Evolutionary conservation across 768 basidiomycete genomes (phyloP).

Genomic region (Steccherinum ochraceum): DNA sequence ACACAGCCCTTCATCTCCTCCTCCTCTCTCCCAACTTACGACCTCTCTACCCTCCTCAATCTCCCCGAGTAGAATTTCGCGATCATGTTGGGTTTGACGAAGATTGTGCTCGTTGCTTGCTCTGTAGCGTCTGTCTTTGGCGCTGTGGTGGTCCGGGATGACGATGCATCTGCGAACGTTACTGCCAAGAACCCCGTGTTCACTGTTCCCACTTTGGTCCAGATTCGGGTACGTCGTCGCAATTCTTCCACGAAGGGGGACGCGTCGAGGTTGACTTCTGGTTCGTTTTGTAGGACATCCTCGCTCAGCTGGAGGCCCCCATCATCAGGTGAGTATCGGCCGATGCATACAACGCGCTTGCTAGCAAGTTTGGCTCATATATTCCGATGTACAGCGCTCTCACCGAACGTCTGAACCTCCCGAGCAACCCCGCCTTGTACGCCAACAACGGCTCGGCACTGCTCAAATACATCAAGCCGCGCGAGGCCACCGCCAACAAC

Average conservation of each 20-base stretch:
- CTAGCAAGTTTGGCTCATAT: too few species aligned
- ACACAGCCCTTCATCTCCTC: too few species aligned
- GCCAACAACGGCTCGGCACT: neutral
- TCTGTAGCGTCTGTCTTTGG: neutral
- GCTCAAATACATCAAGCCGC: neutral
- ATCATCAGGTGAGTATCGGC: slow-evolving; percentile 4
- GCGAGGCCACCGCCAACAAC: neutral
- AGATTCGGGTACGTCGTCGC: slow-evolving; percentile 10
- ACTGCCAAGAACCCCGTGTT: neutral
- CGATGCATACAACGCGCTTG: neutral
- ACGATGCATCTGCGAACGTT: neutral
- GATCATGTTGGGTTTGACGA: neutral
- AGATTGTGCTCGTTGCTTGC: neutral
- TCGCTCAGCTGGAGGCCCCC: slow-evolving; percentile 9
- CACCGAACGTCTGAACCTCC: slow-evolving; percentile 9
- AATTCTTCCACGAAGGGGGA: too few species aligned
- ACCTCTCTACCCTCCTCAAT: too few species aligned
- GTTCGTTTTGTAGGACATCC: slow-evolving; percentile 8
- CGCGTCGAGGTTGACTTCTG: neutral
- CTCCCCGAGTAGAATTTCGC: too few species aligned
- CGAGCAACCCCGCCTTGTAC: slow-evolving; percentile 4
- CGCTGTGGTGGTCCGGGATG: too few species aligned
- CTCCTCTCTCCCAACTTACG: too few species aligned
- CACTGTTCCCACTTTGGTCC: slow-evolving; percentile 5
- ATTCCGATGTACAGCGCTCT: slow-evolving; percentile 6